phyloP scores from a whole-genome alignment of 108 stramenopile genomes.

The Seminavis robusta region DNA sequence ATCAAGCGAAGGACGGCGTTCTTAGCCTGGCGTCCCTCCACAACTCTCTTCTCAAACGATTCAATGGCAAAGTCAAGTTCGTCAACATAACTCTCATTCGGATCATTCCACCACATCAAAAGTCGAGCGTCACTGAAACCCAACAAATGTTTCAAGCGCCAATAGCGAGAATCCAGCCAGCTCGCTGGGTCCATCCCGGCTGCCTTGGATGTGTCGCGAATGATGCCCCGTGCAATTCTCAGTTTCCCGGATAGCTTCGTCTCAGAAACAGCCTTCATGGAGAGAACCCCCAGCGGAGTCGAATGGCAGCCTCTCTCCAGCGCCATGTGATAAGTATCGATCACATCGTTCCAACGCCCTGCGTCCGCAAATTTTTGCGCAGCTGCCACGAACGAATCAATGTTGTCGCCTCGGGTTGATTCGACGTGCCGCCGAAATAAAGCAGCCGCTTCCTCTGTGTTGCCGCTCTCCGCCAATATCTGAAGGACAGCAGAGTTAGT shows the following conservation, averaged over 20 bases:
- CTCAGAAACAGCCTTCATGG: constrained; percentile 57
- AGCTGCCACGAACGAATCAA: too few relatives aligned
- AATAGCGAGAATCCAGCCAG: constrained; percentile 57
- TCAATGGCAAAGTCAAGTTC: constrained; percentile 60
- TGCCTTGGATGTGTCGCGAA: constrained; percentile 36
- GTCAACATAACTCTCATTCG: constrained; percentile 42
- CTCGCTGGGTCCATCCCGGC: constrained; percentile 32
- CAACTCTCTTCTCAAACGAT: constrained; percentile 35
- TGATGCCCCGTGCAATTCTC: constrained; percentile 40
- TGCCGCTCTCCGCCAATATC: too few relatives aligned
- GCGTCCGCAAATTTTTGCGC: too few relatives aligned
- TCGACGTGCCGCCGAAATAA: too few relatives aligned
- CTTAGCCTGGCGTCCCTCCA: constrained; percentile 33
- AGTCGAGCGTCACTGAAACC: constrained; percentile 62
- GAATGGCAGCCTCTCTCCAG: too few relatives aligned
- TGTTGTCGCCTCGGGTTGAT: too few relatives aligned
- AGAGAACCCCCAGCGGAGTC: constrained; percentile 43
- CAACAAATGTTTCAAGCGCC: constrained; percentile 48
- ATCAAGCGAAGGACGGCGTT: constrained; percentile 28
- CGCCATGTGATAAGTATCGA: too few relatives aligned
- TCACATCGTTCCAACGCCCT: too few relatives aligned
- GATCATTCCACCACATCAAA: constrained; percentile 77
- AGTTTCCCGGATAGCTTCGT: constrained; percentile 50
- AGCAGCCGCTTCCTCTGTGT: too few relatives aligned
- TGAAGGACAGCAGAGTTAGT: too few relatives aligned